phyloP scores from a whole-genome alignment of 371 early-diverging fungal species.

The Lichtheimia hyalospora region DNA sequence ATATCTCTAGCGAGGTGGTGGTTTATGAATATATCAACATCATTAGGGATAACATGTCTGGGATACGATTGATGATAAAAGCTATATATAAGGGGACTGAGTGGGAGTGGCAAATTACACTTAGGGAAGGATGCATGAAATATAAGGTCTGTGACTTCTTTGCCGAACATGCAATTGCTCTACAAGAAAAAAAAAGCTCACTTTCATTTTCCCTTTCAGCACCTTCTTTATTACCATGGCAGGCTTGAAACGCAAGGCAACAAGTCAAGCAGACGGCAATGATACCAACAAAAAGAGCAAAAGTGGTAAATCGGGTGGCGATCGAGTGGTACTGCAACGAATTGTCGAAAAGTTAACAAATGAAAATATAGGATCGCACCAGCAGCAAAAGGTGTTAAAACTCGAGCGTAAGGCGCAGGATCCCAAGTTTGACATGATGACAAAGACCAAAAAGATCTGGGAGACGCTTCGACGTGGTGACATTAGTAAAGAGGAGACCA shows the following conservation, averaged over 20 bases:
- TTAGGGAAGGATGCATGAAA: no score
- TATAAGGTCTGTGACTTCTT: no score
- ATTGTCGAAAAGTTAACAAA: not conserved
- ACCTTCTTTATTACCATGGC: not conserved
- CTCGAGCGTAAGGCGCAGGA: constrained; percentile 72
- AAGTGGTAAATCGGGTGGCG: not conserved
- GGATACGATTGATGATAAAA: no score
- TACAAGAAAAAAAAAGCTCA: no score
- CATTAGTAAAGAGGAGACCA: constrained; percentile 62
- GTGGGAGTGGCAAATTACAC: no score
- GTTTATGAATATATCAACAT: no score
- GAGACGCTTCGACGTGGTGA: constrained; percentile 82
- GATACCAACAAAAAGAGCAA: constrained; percentile 1
- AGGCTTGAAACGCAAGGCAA: constrained; percentile 2
- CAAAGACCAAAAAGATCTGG: constrained; percentile 83
- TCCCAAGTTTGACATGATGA: constrained; percentile 71
- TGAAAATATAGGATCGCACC: constrained; percentile 1
- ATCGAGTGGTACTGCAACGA: not conserved
- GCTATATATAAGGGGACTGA: no score
- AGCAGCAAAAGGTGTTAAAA: constrained; percentile 10
- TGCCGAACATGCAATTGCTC: no score
- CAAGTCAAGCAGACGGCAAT: not conserved
- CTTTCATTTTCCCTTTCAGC: no score
- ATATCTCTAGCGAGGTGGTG: no score
- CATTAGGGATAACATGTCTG: no score